Evolutionary conservation across 2,329 filamentous ascomycete genomes (phyloP).

Genomic region (Apiospora kogelbergensis): DNA sequence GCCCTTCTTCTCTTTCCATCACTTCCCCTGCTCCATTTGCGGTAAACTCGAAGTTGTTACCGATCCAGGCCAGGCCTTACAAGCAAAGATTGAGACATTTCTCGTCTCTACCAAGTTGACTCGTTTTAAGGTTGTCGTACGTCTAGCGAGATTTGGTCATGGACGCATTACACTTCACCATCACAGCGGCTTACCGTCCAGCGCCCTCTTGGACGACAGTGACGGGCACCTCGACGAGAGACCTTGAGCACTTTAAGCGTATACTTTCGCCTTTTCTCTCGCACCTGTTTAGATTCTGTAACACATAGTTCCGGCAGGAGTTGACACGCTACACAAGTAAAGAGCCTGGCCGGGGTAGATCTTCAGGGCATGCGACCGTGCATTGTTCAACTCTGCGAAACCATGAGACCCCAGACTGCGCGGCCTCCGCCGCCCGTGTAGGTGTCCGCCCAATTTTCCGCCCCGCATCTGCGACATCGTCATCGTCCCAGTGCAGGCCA

Average conservation of each 20-base stretch:
- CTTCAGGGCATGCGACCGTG: neutral
- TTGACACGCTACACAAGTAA: neutral
- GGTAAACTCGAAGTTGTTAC: too few relatives aligned
- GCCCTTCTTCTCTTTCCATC: too few relatives aligned
- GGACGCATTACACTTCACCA: neutral
- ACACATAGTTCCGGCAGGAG: too few relatives aligned
- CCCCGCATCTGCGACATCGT: neutral
- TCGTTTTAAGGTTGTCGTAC: neutral
- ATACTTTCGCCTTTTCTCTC: neutral
- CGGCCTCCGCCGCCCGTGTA: too few relatives aligned
- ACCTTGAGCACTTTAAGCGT: neutral
- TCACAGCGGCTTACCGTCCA: neutral
- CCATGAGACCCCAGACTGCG: neutral
- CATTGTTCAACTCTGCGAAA: neutral
- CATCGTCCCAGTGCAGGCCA: neutral
- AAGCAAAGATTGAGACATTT: neutral
- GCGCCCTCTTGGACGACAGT: neutral
- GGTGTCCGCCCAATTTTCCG: neutral
- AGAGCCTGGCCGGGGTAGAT: too few relatives aligned
- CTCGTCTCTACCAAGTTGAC: neutral
- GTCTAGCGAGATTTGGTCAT: neutral
- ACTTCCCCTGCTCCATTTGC: too few relatives aligned
- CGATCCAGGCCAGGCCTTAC: too few relatives aligned
- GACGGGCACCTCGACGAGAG: neutral
- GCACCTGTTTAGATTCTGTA: neutral